A percentile compares a stretch with the other conserved stretches of the same genome.
These are phyloP conservation scores for Sporothrix protearum DNA, from an alignment of 2,329 filamentous ascomycete genomes.

Conservation along the genomic window DNA sequence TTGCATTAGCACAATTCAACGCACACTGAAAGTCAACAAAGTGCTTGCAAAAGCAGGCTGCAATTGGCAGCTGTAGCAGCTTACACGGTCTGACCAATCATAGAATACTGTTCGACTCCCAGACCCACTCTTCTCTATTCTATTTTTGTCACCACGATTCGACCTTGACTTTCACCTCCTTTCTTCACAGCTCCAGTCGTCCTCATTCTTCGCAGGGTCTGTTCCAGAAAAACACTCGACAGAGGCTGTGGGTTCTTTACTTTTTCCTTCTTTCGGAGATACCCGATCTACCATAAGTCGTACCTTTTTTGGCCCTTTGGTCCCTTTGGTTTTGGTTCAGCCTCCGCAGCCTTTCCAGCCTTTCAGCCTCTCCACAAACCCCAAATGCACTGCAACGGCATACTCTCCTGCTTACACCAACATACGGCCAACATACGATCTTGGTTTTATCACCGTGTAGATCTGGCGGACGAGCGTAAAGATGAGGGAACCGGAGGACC, in stretches of 20 bases:
- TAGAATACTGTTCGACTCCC: neutral
- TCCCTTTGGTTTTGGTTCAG: neutral
- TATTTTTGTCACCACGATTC: neutral
- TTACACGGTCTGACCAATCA: conserved; percentile 2
- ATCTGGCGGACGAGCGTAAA: neutral
- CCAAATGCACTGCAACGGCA: neutral
- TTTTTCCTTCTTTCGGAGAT: neutral
- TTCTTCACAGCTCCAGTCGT: neutral
- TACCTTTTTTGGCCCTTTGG: neutral
- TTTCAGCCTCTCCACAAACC: neutral
- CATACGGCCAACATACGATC: conserved; percentile 26
- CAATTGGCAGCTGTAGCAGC: neutral
- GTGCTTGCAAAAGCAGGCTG: neutral
- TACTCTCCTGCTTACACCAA: neutral
- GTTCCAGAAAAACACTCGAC: conserved; percentile 6
- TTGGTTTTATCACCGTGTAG: conserved; percentile 16
- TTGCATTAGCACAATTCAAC: neutral
- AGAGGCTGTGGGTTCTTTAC: neutral
- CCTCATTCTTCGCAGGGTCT: neutral
- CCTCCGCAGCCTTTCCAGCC: neutral
- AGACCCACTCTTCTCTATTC: neutral
- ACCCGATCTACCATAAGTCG: conserved; percentile 13
- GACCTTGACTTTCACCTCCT: neutral
- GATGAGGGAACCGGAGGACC: neutral
- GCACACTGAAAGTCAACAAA: neutral